A percentile compares a stretch with the other conserved stretches of the same genome.
Conservation (phyloP, 2,329 filamentous ascomycete species). For the Monosporascus sp. region DNA sequence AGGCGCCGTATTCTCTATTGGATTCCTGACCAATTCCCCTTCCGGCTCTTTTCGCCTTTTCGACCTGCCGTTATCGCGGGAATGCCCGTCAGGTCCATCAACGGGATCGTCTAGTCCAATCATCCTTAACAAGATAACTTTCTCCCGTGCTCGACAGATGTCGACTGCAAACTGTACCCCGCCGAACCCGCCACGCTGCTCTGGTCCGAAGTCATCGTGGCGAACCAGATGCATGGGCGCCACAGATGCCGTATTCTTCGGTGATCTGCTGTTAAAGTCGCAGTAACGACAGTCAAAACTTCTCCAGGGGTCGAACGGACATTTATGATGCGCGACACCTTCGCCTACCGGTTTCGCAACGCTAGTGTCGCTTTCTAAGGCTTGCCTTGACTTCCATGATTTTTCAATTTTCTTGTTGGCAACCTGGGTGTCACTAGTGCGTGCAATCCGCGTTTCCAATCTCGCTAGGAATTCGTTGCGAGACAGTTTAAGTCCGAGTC, state of each 20-base stretch:
- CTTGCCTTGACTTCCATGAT: neutral
- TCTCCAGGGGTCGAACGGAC: neutral
- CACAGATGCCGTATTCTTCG: neutral
- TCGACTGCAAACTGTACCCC: neutral
- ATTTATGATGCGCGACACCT: neutral
- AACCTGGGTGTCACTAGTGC: neutral
- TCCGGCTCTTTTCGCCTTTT: neutral
- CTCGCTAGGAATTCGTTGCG: neutral
- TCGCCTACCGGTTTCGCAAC: neutral
- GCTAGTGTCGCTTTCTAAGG: neutral
- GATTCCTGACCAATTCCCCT: neutral
- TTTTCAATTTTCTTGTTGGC: neutral
- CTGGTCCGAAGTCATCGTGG: neutral
- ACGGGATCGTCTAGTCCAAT: neutral
- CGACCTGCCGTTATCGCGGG: neutral
- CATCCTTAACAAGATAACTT: neutral
- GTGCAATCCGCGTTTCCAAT: neutral
- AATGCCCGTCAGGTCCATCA: neutral
- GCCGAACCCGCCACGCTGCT: neutral
- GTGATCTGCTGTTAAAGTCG: neutral
- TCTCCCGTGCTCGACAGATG: neutral
- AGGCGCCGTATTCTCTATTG: neutral
- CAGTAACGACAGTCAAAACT: neutral
- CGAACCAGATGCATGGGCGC: neutral
- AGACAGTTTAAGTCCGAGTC: neutral